Conservation (phyloP, 352 stramenopile species). For the Phytophthora macrochlamydospora region DNA sequence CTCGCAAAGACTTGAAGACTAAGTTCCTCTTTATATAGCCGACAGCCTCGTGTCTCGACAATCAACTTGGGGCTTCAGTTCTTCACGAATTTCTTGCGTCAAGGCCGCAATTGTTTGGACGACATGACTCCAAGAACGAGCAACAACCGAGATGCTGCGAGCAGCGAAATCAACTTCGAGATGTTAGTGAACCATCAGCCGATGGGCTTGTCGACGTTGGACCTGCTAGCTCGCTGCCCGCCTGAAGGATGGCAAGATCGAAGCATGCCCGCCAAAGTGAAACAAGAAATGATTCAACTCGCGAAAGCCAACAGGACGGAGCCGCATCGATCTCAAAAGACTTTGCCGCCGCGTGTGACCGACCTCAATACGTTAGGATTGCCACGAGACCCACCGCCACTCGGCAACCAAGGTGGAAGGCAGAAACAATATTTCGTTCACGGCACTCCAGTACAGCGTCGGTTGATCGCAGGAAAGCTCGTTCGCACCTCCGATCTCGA, state of each 20-base stretch:
- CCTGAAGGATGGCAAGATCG: conserved; percentile 9
- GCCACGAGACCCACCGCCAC: conserved; percentile 23
- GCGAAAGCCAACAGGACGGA: conserved; percentile 21
- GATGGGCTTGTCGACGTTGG: conserved; percentile 61
- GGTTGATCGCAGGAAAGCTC: conserved; percentile 47
- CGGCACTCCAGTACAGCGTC: conserved; percentile 40
- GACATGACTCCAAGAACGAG: conserved; percentile 4
- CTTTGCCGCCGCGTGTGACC: conserved; percentile 16
- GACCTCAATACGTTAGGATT: conserved; percentile 54
- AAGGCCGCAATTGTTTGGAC: background rate
- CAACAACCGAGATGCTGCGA: background rate
- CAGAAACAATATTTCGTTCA: conserved; percentile 37
- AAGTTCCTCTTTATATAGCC: conserved; percentile 26
- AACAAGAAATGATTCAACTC: conserved; percentile 54
- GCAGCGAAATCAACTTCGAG: conserved; percentile 20
- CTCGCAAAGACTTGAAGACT: background rate
- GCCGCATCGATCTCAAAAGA: conserved; percentile 11
- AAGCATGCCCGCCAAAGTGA: conserved; percentile 29
- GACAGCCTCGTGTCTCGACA: background rate
- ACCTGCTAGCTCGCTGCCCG: conserved; percentile 55
- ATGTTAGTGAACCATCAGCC: conserved; percentile 24
- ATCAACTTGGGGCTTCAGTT: background rate
- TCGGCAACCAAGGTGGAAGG: conserved; percentile 9
- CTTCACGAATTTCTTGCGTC: background rate
- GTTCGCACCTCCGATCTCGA: conserved; percentile 29